Conservation (phyloP, 495 filamentous ascomycete genomes). For the Penicillium cataractarum region DNA sequence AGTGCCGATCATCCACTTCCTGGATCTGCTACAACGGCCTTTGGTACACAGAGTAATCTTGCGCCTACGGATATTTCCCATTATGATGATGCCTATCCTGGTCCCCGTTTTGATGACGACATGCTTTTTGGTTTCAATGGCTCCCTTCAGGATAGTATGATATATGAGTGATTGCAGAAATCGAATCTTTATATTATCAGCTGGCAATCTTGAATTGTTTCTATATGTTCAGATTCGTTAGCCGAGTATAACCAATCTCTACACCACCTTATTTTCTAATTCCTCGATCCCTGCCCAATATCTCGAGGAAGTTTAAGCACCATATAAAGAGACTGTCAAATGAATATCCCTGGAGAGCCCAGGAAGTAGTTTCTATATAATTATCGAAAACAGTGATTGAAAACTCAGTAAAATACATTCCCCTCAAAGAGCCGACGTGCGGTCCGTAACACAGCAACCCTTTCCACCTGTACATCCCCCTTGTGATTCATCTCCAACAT, state of each 20-base stretch:
- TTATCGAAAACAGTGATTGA: neutral
- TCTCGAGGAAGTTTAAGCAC: neutral
- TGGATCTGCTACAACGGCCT: neutral
- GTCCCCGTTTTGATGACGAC: constrained; percentile 19
- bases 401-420: constrained; percentile 22
- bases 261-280: neutral
- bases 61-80: neutral
- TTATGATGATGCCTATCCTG: constrained; percentile 7
- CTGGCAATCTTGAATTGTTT: too few relatives aligned
- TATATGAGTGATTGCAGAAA: constrained; percentile 5
- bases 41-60: neutral
- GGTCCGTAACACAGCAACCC: constrained; percentile 35
- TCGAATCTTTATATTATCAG: too few relatives aligned
- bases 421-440: constrained; percentile 26
- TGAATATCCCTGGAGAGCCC: too few relatives aligned
- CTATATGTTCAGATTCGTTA: too few relatives aligned
- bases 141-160: constrained; percentile 26
- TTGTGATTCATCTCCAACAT: constrained; percentile 10
- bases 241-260: neutral
- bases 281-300: neutral
- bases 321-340: neutral
- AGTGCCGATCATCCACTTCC: neutral
- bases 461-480: constrained; percentile 19
- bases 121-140: constrained; percentile 36
- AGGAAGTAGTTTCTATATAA: too few relatives aligned